These are phyloP conservation scores for Penstemon davidsonii DNA, from an alignment of 257 asterid species.

Conservation along the genomic window DNA sequence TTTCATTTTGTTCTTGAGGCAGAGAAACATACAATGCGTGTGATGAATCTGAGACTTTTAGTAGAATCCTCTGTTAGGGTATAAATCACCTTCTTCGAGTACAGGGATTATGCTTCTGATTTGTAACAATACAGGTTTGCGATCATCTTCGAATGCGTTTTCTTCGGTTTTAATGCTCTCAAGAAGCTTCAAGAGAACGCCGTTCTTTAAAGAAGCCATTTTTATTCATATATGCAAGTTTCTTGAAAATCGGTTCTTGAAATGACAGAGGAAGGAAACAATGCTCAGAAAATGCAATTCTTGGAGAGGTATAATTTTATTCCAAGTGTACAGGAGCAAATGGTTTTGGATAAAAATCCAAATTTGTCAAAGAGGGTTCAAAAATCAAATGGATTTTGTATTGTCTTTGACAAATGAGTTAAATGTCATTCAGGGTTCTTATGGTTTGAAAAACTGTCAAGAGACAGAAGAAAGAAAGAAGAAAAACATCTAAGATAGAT, in stretches of 20 bases:
- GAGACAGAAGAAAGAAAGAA: too few relatives aligned
- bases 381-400: not conserved
- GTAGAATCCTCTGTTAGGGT: slow-evolving; percentile 71
- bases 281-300: slow-evolving; percentile 5
- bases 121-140: slow-evolving; percentile 51
- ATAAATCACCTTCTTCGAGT: slow-evolving; percentile 68
- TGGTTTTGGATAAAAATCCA: too few relatives aligned
- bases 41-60: slow-evolving; percentile 67
- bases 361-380: not conserved
- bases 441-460: not conserved
- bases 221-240: slow-evolving; percentile 12
- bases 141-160: slow-evolving; percentile 26
- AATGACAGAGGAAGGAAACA: slow-evolving; percentile 1
- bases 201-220: slow-evolving; percentile 57
- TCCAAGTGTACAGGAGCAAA: not conserved
- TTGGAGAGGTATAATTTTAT: not conserved
- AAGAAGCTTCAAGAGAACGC: slow-evolving; percentile 58
- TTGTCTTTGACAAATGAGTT: not conserved
- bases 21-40: slow-evolving; percentile 65
- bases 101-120: slow-evolving; percentile 79
- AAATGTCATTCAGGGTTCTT: not conserved
- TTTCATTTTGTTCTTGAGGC: slow-evolving; percentile 57
- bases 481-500: too few relatives aligned
- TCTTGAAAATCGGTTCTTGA: not conserved
- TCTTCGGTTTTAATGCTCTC: slow-evolving; percentile 47